Conservation (phyloP, 1,139 yeast genomes). For the Candida smagusa region DNA sequence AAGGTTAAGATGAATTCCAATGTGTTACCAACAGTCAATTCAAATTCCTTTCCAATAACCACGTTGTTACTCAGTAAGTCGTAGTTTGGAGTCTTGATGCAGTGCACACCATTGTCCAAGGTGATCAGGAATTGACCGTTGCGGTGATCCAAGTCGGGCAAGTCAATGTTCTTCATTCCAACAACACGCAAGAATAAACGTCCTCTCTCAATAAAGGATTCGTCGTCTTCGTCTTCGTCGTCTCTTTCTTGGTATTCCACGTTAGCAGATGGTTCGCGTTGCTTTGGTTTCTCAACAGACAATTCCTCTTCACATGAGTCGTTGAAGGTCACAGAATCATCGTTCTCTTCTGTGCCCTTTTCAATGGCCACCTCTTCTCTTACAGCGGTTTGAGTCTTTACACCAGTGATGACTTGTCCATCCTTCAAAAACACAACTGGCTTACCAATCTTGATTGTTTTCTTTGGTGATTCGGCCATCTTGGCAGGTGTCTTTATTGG, state of each 20-base stretch:
- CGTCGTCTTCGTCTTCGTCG: slow-evolving; percentile 5
- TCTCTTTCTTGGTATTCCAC: slow-evolving; percentile 1
- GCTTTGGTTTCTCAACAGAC: slow-evolving; percentile 1
- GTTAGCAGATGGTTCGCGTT: slow-evolving; percentile 1
- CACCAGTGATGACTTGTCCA: slow-evolving; percentile 28
- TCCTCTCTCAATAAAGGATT: slow-evolving; percentile 54
- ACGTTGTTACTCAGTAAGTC: slow-evolving; percentile 41
- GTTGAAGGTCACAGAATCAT: slow-evolving; percentile 10
- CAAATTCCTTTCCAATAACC: slow-evolving; percentile 76
- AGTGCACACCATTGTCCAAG: slow-evolving; percentile 87
- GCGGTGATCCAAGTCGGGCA: slow-evolving; percentile 55
- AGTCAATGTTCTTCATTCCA: slow-evolving; percentile 52
- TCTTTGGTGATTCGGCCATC: slow-evolving; percentile 9
- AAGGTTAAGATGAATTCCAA: slow-evolving; percentile 72
- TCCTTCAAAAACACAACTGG: slow-evolving; percentile 35
- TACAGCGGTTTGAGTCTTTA: slow-evolving; percentile 15
- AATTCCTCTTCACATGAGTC: slow-evolving; percentile 6
- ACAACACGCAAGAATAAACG: slow-evolving; percentile 67
- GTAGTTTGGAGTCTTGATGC: slow-evolving; percentile 71
- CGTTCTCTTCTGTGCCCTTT: slow-evolving; percentile 6
- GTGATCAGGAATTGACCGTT: slow-evolving; percentile 67
- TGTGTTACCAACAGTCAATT: slow-evolving; percentile 64
- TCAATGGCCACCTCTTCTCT: slow-evolving; percentile 24
- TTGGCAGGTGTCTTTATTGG: slow-evolving; percentile 5
- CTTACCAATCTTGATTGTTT: slow-evolving; percentile 40